Base-by-base conservation (phyloP, 495 filamentous ascomycete species). In the Podospora didyma region DNA sequence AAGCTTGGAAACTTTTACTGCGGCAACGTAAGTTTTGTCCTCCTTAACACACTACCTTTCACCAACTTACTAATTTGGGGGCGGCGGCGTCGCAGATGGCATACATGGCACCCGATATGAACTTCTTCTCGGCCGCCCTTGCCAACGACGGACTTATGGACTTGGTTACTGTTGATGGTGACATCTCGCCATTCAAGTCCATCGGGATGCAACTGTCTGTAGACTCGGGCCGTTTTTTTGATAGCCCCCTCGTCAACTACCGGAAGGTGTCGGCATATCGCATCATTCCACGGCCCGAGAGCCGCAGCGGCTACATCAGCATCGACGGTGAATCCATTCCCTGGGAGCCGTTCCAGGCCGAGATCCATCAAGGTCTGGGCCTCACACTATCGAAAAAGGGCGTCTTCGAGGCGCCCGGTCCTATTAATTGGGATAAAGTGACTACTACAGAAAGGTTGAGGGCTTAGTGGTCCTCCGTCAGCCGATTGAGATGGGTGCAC, bases 1-100 rank as follows among this genome's bases (percentile, higher is more conserved):
- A 89, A 84, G 17, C 74, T 98, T 39, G 91, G 92, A 7, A 97
- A 89, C 66, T 97, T 98, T 74, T 97, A 94, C 69, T 87, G 86
- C 9, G 94, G 94, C 50, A 98, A 96, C 64, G 82, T 82, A 65
- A 64, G 73, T 66, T 49, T 3, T 10, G 1, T 20, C 2, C 1
- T 21, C 17, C 17, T 2, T 5, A 19, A 21, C 19, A 2, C 12
- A 26, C 2, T 31, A 47, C 35, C 2, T 51, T 35, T 45, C 37
- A 3, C 52, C 23, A n/a, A n/a, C n/a, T n/a, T n/a, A 1, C 44
- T 16, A 39, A 10, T 22, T 39, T 21, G 16, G 17, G 26, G 23
- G 49, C 20, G 24, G 14, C 21, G 23, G 28, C n/a, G 47, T 55
- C 28, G 16, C 46, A 86, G 81, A 94, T 97, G 91, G 84, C 89